These are phyloP conservation scores for Nemania sp. DNA, from an alignment of 2,329 filamentous ascomycete genomes.

Conservation along the genomic window DNA sequence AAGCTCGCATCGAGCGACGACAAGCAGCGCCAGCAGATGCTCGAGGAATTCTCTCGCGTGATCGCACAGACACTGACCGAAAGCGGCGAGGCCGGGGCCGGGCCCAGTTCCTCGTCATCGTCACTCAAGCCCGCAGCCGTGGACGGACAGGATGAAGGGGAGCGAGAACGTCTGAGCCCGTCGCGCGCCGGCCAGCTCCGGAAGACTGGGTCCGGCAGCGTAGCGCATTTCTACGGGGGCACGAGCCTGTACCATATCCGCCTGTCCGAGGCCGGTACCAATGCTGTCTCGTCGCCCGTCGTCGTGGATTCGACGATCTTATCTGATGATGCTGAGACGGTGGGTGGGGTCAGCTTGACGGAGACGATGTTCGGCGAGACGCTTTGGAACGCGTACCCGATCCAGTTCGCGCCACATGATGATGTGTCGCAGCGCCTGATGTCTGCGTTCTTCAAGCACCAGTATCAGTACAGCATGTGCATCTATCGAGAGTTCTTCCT, in stretches of 20 bases:
- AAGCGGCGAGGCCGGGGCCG: constrained; percentile 18
- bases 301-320: constrained; percentile 20
- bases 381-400: constrained; percentile 18
- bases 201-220: constrained; percentile 43
- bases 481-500: constrained; percentile 56
- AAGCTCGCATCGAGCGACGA: constrained; percentile 47
- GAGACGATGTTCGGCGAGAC: constrained; percentile 18
- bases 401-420: constrained; percentile 49
- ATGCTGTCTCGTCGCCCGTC: not conserved
- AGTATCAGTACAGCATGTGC: constrained; percentile 54
- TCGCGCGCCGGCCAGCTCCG: constrained; percentile 44
- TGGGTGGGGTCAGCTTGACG: constrained; percentile 2
- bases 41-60: constrained; percentile 41
- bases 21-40: constrained; percentile 46
- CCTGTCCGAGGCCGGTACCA: constrained; percentile 33
- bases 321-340: constrained; percentile 16
- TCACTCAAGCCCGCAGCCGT: constrained; percentile 11
- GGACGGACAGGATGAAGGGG: constrained; percentile 23
- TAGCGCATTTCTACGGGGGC: constrained; percentile 52
- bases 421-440: constrained; percentile 50
- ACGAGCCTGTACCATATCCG: constrained; percentile 51
- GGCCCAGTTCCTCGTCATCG: no score
- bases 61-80: constrained; percentile 27
- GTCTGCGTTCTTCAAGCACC: constrained; percentile 51
- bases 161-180: constrained; percentile 36